Percentiles rank a stretch among this genome's conserved stretches.
phyloP scores from a whole-genome alignment of 768 basidiomycete species.

The Albatrellus ellisii region DNA sequence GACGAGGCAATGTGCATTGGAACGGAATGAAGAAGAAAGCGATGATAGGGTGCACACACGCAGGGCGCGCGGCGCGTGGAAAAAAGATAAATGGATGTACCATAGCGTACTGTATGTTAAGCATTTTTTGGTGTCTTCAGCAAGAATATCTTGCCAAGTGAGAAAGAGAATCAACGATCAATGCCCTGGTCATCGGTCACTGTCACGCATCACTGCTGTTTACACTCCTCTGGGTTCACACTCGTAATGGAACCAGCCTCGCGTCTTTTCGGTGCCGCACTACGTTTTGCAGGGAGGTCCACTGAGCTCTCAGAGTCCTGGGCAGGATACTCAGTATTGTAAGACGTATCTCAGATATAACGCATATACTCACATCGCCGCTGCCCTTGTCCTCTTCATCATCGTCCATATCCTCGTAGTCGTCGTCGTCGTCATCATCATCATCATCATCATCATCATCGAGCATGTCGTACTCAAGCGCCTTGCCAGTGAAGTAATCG shows the following conservation, averaged over 20 bases:
- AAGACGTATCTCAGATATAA: not conserved
- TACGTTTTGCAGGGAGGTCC: conserved; percentile 46
- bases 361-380: conserved; percentile 7
- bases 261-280: conserved; percentile 45
- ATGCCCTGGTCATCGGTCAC: no score
- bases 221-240: conserved; percentile 78
- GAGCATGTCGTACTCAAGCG: conserved; percentile 63
- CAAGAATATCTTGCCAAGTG: no score
- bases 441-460: conserved; percentile 24
- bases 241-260: conserved; percentile 30
- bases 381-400: no score
- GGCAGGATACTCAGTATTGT: conserved; percentile 7
- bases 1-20: no score
- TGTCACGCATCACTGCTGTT: conserved; percentile 84
- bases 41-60: no score
- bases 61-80: no score
- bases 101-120: no score
- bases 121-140: no score
- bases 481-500: conserved; percentile 97
- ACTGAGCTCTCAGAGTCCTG: conserved; percentile 66
- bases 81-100: no score
- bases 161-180: no score
- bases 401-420: conserved; percentile 50
- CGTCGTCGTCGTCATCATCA: conserved; percentile 48
- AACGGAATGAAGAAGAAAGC: no score